Base-by-base conservation (phyloP, 1,139 yeast species). In the Diutina pseudorugosa region DNA sequence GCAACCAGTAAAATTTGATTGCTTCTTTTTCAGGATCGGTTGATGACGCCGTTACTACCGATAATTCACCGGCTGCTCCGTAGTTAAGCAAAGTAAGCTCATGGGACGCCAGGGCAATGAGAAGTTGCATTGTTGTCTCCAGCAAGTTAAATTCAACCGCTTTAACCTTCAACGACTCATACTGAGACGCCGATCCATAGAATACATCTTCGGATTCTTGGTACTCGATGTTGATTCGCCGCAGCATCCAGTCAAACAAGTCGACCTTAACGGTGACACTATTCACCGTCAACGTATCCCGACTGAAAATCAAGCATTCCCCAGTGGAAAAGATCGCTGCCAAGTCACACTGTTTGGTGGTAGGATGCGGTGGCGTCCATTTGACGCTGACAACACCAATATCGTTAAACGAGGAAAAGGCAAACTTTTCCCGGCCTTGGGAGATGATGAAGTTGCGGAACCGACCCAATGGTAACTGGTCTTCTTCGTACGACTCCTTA, bases 391-490 rank as follows among this genome's bases (percentile, higher is more conserved):
- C 49, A 7, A 45, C 30, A 1, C 49, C 49, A 9, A 27, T 21
- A n/a, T 45, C 49, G 16, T 45, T 45, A 18, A 45, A 45, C 18
- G 49, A 27, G 30, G 40, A 27, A 9, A 45, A 45, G 14, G 20
- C 41, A 16, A 45, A 45, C 41, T n/a, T 14, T 18, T 45, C 40
- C 14, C 16, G 14, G n/a, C 49, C 49, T 12, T 16, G n/a, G 30
- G 19, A 14, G 49, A 45, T 18, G 19, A 45, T 25, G 16, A 45
- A 27, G 21, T 11, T 27, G 40, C 49, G 49, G 23, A 27, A 27
- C 12, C 49, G 49, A 3, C 49, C 49, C 21, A 45, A 27, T 16
- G 49, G 49, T 9, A 45, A 16, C 49, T 27, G 16, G 41, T 45
- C 49, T 23, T 45, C 49, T 14, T 45, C 49, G 27, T 21, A 45